Percentiles rank a stretch among this genome's conserved stretches.
These are phyloP conservation scores for Orobanche coerulescens DNA, from an alignment of 257 asterid genomes.

Conservation along the genomic window DNA sequence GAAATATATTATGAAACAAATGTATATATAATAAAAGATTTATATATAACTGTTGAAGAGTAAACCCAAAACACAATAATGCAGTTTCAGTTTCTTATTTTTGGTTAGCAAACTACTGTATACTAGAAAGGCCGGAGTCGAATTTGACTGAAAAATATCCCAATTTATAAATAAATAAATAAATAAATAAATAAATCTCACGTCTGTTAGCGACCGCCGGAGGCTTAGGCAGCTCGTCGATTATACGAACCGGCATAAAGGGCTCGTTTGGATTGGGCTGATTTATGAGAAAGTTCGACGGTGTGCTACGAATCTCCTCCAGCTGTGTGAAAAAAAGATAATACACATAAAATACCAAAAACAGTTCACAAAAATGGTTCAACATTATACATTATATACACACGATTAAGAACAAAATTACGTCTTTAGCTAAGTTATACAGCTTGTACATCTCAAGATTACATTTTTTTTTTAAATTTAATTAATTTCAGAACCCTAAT, in stretches of 20 bases:
- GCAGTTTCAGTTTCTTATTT: constrained; percentile 26
- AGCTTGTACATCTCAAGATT: too few relatives aligned
- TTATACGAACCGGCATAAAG: constrained; percentile 60
- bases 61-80: constrained; percentile 24
- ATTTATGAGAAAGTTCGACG: constrained; percentile 60
- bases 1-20: constrained; percentile 24
- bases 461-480: too few relatives aligned
- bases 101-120: constrained; percentile 33
- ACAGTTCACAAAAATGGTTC: not conserved
- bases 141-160: constrained; percentile 28
- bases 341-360: not conserved
- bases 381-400: not conserved
- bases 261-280: constrained; percentile 63
- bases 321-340: constrained; percentile 10
- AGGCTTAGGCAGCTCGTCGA: constrained; percentile 90
- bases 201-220: constrained; percentile 94
- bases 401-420: too few relatives aligned
- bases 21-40: constrained; percentile 18
- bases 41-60: constrained; percentile 30
- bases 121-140: constrained; percentile 33
- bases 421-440: too few relatives aligned
- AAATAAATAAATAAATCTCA: constrained; percentile 27
- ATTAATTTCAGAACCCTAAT: too few relatives aligned
- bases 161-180: constrained; percentile 15
- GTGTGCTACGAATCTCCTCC: constrained; percentile 85